Percentiles rank a stretch among this genome's conserved stretches.
These are phyloP conservation scores for Leccinum uliginosum DNA, from an alignment of 768 basidiomycete genomes.

Conservation along the genomic window DNA sequence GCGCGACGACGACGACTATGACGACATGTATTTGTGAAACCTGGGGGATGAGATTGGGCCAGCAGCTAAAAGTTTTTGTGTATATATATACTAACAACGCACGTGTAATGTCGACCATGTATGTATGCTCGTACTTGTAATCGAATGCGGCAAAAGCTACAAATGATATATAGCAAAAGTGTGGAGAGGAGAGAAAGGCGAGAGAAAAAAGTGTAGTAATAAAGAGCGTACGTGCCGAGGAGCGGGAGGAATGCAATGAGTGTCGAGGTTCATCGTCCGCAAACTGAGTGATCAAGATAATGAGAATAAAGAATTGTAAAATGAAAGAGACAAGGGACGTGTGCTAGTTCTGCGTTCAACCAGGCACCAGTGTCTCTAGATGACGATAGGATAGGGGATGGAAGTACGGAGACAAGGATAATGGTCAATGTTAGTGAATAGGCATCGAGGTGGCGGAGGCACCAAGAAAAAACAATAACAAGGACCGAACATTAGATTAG, in stretches of 20 bases:
- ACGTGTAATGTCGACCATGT: conserved; percentile 4
- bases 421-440: neutral
- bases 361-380: neutral
- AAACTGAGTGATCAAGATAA: neutral
- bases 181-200: neutral
- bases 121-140: conserved; percentile 8
- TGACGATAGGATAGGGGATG: conserved; percentile 9
- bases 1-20: conserved; percentile 18
- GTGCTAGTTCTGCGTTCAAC: neutral
- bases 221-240: neutral
- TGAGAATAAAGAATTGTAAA: neutral
- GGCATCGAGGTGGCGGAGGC: neutral
- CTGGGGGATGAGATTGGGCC: neutral
- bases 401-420: neutral
- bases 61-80: neutral
- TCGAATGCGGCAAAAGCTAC: conserved; percentile 12
- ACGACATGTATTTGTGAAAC: conserved; percentile 25
- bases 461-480: neutral
- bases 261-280: conserved; percentile 11
- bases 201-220: neutral
- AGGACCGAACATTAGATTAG: conserved; percentile 9
- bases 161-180: conserved; percentile 3
- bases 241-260: conserved; percentile 9
- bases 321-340: conserved; percentile 7
- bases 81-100: conserved; percentile 1